Conservation (phyloP, 2,329 filamentous ascomycete species). For the Sclerotinia spermophila region DNA sequence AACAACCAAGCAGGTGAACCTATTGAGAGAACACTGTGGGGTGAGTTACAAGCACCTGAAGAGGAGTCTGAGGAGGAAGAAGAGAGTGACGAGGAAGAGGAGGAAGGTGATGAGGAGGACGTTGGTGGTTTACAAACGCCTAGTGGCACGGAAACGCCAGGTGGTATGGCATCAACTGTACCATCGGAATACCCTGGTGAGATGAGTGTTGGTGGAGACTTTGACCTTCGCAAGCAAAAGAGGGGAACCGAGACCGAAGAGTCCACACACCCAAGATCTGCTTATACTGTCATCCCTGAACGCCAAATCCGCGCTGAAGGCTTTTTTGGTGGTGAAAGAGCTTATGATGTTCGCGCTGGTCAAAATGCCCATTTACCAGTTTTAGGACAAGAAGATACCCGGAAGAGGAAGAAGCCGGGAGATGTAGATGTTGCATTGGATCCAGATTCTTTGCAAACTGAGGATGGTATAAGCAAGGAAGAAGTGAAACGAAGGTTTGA, state of each 20-base stretch:
- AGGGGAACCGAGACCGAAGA: slow-evolving; percentile 88
- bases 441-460: slow-evolving; percentile 69
- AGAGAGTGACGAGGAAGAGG: slow-evolving; percentile 66
- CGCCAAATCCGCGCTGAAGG: slow-evolving; percentile 80
- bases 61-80: slow-evolving; percentile 66
- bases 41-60: slow-evolving; percentile 77
- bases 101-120: slow-evolving; percentile 59
- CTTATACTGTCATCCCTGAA: slow-evolving; percentile 88
- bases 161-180: slow-evolving; percentile 74
- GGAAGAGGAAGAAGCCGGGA: slow-evolving; percentile 92
- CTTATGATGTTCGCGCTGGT: slow-evolving; percentile 75
- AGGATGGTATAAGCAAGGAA: slow-evolving; percentile 80
- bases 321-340: slow-evolving; percentile 93
- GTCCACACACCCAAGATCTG: slow-evolving; percentile 65
- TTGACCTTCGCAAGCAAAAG: slow-evolving; percentile 84
- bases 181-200: slow-evolving; percentile 75
- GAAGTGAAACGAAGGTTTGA: slow-evolving; percentile 80
- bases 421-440: slow-evolving; percentile 93
- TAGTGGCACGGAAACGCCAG: slow-evolving; percentile 74
- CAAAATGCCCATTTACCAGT: slow-evolving; percentile 59
- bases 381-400: slow-evolving; percentile 70
- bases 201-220: slow-evolving; percentile 77
- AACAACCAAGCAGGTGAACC: slow-evolving; percentile 67
- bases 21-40: slow-evolving; percentile 86
- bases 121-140: slow-evolving; percentile 68